Evolutionary conservation across 345 rosid genomes (phyloP).

Genomic region (Hypericum perforatum): DNA sequence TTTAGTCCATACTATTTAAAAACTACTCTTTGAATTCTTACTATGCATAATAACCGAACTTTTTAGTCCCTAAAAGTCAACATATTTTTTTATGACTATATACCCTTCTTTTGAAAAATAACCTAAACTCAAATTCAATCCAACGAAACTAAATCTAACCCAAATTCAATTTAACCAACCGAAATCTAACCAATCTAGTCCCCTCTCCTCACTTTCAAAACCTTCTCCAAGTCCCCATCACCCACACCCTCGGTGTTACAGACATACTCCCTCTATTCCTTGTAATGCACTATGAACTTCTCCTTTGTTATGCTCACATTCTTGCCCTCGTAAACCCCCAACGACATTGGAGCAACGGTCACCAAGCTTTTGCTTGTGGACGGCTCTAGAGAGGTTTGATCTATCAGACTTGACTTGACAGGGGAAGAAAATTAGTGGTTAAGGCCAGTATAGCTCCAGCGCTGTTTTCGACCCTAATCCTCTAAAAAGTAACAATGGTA

Average conservation of each 20-base stretch:
- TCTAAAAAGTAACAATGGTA: too few relatives aligned
- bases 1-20: too few relatives aligned
- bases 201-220: slow-evolving; percentile 8
- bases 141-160: too few relatives aligned
- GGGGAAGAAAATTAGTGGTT: too few relatives aligned
- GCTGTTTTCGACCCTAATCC: slow-evolving; percentile 31
- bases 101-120: too few relatives aligned
- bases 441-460: slow-evolving; percentile 2
- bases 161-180: too few relatives aligned
- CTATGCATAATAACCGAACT: too few relatives aligned
- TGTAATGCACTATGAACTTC: slow-evolving; percentile 38
- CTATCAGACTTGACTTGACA: too few relatives aligned
- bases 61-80: too few relatives aligned
- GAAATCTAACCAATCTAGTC: slow-evolving; percentile 8
- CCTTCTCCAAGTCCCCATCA: slow-evolving; percentile 18
- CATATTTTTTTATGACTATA: too few relatives aligned
- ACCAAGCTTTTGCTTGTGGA: not conserved
- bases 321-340: slow-evolving; percentile 4
- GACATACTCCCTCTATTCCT: slow-evolving; percentile 10
- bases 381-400: not conserved
- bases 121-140: too few relatives aligned
- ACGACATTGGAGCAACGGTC: slow-evolving; percentile 2
- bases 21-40: too few relatives aligned
- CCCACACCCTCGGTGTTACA: not conserved
- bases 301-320: slow-evolving; percentile 32